A percentile compares a stretch with the other conserved stretches of the same genome.
Conservation (phyloP, 2,329 filamentous ascomycete species). For the Berkeleyomyces rouxiae region DNA sequence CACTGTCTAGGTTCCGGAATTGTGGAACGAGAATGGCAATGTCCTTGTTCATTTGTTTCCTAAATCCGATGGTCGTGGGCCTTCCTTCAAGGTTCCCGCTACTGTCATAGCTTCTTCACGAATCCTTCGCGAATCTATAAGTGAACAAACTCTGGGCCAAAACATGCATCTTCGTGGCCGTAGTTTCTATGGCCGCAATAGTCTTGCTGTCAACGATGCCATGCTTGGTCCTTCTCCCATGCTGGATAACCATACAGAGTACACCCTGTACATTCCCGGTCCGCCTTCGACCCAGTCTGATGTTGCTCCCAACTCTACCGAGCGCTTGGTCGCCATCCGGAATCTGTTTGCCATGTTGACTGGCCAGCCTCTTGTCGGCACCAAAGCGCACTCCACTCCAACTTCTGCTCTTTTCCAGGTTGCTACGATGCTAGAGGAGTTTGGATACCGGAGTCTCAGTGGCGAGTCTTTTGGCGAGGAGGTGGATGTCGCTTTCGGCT, state of each 20-base stretch:
- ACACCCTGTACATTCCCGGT: constrained; percentile 38
- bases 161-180: constrained; percentile 21
- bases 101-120: constrained; percentile 37
- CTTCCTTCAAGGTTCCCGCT: constrained; percentile 44
- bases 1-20: constrained; percentile 37
- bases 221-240: constrained; percentile 22
- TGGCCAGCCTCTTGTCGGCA: constrained; percentile 45
- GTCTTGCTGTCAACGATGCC: constrained; percentile 34
- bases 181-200: constrained; percentile 32
- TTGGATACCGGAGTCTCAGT: constrained; percentile 39
- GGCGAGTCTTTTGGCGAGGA: constrained; percentile 42
- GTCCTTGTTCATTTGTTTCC: constrained; percentile 42
- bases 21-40: constrained; percentile 46
- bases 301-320: constrained; percentile 16
- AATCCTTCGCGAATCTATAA: constrained; percentile 35
- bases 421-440: constrained; percentile 36
- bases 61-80: constrained; percentile 30
- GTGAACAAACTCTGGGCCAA: constrained; percentile 15
- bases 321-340: constrained; percentile 40
- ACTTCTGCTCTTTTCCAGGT: constrained; percentile 40
- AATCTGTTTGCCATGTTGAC: constrained; percentile 52
- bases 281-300: constrained; percentile 23
- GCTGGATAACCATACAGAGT: constrained; percentile 26
- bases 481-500: constrained; percentile 48
- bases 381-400: constrained; percentile 31